Evolutionary conservation across 108 stramenopile species (phyloP).

Genomic region (Fragilariopsis cylindrus): DNA sequence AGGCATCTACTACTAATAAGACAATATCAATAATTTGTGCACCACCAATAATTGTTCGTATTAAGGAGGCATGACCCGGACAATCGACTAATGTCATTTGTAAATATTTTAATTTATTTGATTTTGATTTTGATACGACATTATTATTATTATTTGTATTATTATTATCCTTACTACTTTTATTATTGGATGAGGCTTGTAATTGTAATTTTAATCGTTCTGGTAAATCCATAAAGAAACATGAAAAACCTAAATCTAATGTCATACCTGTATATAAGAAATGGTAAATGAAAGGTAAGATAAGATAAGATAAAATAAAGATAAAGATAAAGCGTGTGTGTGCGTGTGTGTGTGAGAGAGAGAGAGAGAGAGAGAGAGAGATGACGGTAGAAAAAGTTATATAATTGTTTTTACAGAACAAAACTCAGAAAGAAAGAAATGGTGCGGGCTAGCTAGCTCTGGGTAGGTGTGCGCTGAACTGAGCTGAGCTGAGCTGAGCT

Average conservation of each 20-base stretch:
- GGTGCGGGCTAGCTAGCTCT: too few species aligned
- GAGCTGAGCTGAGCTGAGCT: too few species aligned
- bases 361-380: too few species aligned
- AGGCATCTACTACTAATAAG: constrained; percentile 95
- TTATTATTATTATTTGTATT: not conserved
- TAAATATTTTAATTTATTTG: constrained; percentile 23
- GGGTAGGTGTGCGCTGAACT: too few species aligned
- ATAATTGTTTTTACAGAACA: too few species aligned
- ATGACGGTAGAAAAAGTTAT: too few species aligned
- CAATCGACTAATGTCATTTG: constrained; percentile 97
- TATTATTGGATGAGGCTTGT: constrained; percentile 11
- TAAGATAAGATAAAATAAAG: not conserved
- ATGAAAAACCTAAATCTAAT: constrained; percentile 95
- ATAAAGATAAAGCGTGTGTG: not conserved
- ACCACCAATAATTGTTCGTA: constrained; percentile 98
- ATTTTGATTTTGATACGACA: not conserved
- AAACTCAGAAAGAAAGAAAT: too few species aligned
- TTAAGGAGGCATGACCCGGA: constrained; percentile 97
- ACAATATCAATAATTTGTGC: constrained; percentile 97
- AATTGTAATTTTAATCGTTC: constrained; percentile 44
- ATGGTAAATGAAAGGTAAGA: not conserved
- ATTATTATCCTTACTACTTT: not conserved
- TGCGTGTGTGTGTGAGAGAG: too few species aligned
- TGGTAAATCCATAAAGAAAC: constrained; percentile 88
- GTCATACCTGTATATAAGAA: constrained; percentile 71